Evolutionary conservation across 257 asterid species (phyloP).

Genomic region (Salvia hispanica): DNA sequence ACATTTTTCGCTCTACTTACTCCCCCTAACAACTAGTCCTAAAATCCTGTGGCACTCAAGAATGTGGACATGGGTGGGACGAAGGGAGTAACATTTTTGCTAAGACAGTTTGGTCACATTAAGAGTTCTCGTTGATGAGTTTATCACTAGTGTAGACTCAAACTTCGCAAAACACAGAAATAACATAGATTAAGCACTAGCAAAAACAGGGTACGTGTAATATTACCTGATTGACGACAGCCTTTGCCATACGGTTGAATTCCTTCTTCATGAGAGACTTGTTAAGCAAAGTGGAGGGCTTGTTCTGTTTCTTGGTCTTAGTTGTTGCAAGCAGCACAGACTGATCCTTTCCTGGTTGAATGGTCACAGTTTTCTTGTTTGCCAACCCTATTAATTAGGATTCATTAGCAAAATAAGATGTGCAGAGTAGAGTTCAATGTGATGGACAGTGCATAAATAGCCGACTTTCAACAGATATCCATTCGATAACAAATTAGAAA

Average conservation of each 20-base stretch:
- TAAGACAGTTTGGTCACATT: neutral
- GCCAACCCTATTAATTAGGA: conserved; percentile 60
- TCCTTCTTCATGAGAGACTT: conserved; percentile 94
- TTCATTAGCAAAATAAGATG: neutral
- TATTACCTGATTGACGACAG: conserved; percentile 80
- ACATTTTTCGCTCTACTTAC: no score
- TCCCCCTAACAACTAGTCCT: no score
- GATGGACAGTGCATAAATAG: neutral
- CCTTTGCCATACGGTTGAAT: conserved; percentile 88
- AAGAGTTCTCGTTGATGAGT: neutral
- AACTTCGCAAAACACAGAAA: neutral
- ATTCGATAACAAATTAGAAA: neutral
- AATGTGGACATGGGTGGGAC: no score
- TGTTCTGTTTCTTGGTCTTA: conserved; percentile 86
- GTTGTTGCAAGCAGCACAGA: conserved; percentile 73
- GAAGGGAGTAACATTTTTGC: neutral
- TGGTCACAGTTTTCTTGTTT: conserved; percentile 95
- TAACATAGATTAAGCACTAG: neutral
- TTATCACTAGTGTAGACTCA: neutral
- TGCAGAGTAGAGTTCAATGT: neutral
- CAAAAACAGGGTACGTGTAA: neutral
- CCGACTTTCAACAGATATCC: neutral
- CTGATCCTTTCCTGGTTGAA: conserved; percentile 83
- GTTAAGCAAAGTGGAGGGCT: conserved; percentile 69
- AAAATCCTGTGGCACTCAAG: no score